Evolutionary conservation across 2,329 filamentous ascomycete species (phyloP), one percentile per base, ranked within the genome.

Genomic region (Chrysoporthe puriensis): DNA sequence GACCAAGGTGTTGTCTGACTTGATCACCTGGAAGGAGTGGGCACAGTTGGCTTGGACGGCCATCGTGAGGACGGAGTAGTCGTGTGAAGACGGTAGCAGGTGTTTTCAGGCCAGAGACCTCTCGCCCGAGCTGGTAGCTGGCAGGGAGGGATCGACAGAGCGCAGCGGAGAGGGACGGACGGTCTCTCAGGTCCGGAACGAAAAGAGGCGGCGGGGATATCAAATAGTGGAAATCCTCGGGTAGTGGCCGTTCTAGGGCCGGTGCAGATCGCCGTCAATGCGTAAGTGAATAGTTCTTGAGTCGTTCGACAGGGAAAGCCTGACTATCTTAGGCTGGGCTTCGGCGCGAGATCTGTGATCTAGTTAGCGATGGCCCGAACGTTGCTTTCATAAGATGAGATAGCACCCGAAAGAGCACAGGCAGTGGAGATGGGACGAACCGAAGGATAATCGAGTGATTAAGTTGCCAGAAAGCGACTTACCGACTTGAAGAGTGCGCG

Each of bases 21-120:
- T 91, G 79, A 91, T 85, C 77, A 90, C 83, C 73, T 83, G 83
- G 79, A 90, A 91, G 13, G 82, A 82, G 76, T 91, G 89, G 46
- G 83, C 82, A 76, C 89, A 91, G 69, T 83, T 82, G 71, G 78
- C 82, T 63, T 85, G 82, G 76, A 89, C 82, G 67, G 83, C 83
- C 84, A 86, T 86, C 70, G 68, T 77, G 73, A 26, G 66, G 69
- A 64, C 52, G 70, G 46, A 26, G 26, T 26, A 26, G 26, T 26
- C 26, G 26, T 70, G 68, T 77, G 73, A 26, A 66, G 69, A 64
- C 52, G 70, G 46, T 61, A 26, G 46, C 57, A 36, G 57, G 46
- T 62, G 52, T 62, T 34, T 44, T 46, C 40, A 13, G 34, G 50
- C 63, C 34, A 36, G 26, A 21, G 26, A 58, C 16, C 54, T 63